Evolutionary conservation across 139 green algal species (phyloP).

Genomic region (Astrephomene gubernaculifera): DNA sequence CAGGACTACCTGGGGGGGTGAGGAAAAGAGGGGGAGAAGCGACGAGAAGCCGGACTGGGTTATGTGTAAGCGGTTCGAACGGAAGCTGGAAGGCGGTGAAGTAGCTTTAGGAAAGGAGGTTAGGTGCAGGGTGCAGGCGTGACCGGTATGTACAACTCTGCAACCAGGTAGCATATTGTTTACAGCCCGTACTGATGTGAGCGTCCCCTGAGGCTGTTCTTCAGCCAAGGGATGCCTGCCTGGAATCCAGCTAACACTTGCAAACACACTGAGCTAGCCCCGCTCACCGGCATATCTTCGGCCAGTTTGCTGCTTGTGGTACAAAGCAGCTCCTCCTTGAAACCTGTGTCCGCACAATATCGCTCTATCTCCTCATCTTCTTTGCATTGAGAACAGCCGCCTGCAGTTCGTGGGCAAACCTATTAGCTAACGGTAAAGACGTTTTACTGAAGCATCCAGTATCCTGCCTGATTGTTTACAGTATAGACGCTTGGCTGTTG

Average conservation of each 20-base stretch:
- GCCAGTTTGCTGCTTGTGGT: not conserved
- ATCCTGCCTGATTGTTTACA: conserved; percentile 23
- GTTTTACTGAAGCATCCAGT: not conserved
- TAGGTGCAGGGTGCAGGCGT: too few relatives aligned
- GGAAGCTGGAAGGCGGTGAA: too few relatives aligned
- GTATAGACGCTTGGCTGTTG: conserved; percentile 28
- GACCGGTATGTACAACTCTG: too few relatives aligned
- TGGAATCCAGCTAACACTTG: too few relatives aligned
- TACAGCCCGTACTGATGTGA: not conserved
- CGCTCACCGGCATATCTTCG: not conserved
- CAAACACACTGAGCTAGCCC: too few relatives aligned
- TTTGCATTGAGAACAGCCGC: conserved; percentile 38
- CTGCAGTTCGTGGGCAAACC: not conserved
- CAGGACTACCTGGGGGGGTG: not conserved
- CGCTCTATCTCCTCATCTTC: conserved; percentile 36
- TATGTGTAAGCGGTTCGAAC: too few relatives aligned
- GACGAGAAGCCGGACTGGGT: not conserved
- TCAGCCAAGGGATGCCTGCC: too few relatives aligned
- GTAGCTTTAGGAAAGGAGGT: too few relatives aligned
- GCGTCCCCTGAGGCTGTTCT: not conserved
- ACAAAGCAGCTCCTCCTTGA: conserved; percentile 40
- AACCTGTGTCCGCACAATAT: conserved; percentile 37
- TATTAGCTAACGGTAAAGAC: too few relatives aligned
- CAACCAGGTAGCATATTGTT: too few relatives aligned
- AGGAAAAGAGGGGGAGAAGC: not conserved